These are phyloP conservation scores for Aureobasidium vineae DNA, from an alignment of 2,329 filamentous ascomycete species.

Conservation along the genomic window DNA sequence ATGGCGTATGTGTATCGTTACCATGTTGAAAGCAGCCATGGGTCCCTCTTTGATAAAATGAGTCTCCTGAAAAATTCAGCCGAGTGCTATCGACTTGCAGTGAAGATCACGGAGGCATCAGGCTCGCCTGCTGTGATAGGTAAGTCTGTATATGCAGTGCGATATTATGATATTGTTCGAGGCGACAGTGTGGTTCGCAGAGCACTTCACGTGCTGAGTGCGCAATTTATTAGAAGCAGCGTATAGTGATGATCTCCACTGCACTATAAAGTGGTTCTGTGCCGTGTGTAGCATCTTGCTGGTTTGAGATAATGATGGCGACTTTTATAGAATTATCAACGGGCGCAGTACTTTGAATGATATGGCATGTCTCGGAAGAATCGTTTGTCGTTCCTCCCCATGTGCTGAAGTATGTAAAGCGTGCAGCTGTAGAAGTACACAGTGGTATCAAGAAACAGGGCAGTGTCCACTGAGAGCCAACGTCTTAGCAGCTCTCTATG, in stretches of 20 bases:
- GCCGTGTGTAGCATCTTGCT: background rate
- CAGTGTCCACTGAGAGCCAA: too few relatives aligned
- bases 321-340: background rate
- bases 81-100: background rate
- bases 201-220: conserved; percentile 2
- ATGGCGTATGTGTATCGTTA: background rate
- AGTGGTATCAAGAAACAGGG: too few relatives aligned
- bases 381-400: background rate
- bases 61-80: background rate
- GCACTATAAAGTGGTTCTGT: background rate
- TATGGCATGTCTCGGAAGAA: background rate
- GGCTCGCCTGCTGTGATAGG: background rate
- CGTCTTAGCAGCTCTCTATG: too few relatives aligned
- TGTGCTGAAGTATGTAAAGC: too few relatives aligned
- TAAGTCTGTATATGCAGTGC: background rate
- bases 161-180: background rate
- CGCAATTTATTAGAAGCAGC: conserved; percentile 5
- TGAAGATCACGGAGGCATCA: background rate
- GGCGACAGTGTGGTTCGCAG: background rate
- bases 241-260: conserved; percentile 9
- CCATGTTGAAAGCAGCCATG: background rate
- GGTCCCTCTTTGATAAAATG: background rate
- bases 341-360: background rate
- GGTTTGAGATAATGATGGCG: background rate
- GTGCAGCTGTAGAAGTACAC: too few relatives aligned